These are phyloP conservation scores for Pyrrhoderma noxium DNA, from an alignment of 1,284 basidiomycete genomes.

Conservation along the genomic window DNA sequence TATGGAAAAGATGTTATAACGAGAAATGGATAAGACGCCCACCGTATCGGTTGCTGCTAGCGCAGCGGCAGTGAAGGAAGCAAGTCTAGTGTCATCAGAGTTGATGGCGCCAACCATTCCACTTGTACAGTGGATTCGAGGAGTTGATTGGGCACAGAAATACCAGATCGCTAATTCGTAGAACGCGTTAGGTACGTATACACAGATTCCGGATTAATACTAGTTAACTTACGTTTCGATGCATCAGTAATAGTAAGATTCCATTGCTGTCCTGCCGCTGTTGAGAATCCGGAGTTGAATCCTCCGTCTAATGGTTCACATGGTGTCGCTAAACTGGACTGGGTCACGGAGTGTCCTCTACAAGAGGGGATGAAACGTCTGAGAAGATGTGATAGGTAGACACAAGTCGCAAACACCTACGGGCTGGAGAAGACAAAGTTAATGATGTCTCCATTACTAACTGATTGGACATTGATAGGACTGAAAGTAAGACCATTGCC, in stretches of 20 bases:
- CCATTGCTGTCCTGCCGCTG: constrained; percentile 7
- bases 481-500: constrained; percentile 5
- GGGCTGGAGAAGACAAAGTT: constrained; percentile 10
- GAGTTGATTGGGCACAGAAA: constrained; percentile 18
- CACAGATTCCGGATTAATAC: neutral
- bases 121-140: constrained; percentile 14
- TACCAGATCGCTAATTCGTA: constrained; percentile 15
- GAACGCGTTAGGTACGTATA: neutral
- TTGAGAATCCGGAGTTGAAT: constrained; percentile 17
- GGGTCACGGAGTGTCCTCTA: constrained; percentile 18
- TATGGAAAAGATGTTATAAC: neutral
- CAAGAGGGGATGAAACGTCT: neutral
- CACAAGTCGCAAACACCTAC: neutral
- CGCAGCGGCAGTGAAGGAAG: constrained; percentile 8
- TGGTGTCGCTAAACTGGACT: constrained; percentile 17
- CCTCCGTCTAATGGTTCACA: constrained; percentile 18
- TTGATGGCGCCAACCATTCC: constrained; percentile 20
- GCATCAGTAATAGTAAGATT: constrained; percentile 19
- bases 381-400: neutral
- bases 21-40: neutral
- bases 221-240: constrained; percentile 16
- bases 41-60: constrained; percentile 6
- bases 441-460: constrained; percentile 6
- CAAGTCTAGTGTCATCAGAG: neutral
- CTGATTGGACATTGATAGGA: constrained; percentile 4